Evolutionary conservation across 1,139 yeast species (phyloP), one percentile per base, ranked within the genome.

Genomic region (Saccharomyces hybrid): DNA sequence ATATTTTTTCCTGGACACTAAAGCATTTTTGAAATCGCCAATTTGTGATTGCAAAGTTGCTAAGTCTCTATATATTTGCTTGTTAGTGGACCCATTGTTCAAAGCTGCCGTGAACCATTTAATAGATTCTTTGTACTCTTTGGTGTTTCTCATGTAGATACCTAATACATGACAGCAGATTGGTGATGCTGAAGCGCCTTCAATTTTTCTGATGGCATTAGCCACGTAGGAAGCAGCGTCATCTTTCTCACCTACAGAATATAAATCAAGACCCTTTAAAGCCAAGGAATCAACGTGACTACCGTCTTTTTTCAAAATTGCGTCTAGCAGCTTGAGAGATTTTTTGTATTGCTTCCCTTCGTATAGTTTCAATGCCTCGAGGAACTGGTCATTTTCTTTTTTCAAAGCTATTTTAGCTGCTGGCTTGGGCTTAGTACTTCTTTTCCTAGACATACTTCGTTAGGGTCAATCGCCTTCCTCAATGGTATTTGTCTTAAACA

Each of bases 281-380:
- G 97, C 89, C 57, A 88, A 73, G 2, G 96, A 83, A 66, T 88
- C 96, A 42, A 90, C 86, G 70, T 88, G 91, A 52, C 75, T 77
- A 9, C 89, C 78, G 66, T 83, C 83, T 64, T 88, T 88, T 73
- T 89, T 89, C 65, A 93, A 73, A 64, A 87, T 81, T 47, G 80
- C 76, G 55, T 95, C 98, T 34, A 89, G 80, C 38, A 83, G 69
- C 69, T 88, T 88, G 64, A 90, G 73, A 0, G 96, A 83, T 66
- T 90, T 90, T 68, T 89, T 89, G 76, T 90, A 91, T 70, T 89
- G 93, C 69, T 88, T 89, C 50, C 77, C 69, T 67, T 93, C 99
- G 66, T 89, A 93, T 51, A 88, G 78, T 64, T 84, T 83, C 67
- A 93, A 77, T 1, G 97, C 96, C 62, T 86, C 88, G 58, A 86